phyloP scores from a whole-genome alignment of 2,329 filamentous ascomycete species.

The Drechmeria coniospora region DNA sequence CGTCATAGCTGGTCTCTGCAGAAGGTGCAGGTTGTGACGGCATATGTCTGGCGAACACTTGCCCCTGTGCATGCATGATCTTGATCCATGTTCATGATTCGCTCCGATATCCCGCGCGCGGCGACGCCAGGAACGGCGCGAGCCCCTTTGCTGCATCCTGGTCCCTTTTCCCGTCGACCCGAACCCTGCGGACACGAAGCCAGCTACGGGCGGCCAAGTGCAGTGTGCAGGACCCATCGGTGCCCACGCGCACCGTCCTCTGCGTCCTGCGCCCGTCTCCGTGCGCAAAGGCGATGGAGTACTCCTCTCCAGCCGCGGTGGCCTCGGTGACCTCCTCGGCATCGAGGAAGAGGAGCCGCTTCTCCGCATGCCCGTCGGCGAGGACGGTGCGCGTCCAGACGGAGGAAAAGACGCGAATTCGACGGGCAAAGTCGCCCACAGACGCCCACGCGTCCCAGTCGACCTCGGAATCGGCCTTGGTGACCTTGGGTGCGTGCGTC shows the following conservation, averaged over 20 bases:
- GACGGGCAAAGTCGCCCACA: slow-evolving; percentile 36
- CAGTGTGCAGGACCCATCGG: too few species aligned
- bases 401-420: slow-evolving; percentile 44
- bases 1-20: too few species aligned
- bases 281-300: slow-evolving; percentile 8
- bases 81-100: neutral
- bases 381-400: slow-evolving; percentile 41
- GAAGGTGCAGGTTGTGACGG: too few species aligned
- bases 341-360: slow-evolving; percentile 25
- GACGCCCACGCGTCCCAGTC: slow-evolving; percentile 38
- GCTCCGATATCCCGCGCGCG: neutral
- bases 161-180: slow-evolving; percentile 17
- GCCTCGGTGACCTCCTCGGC: slow-evolving; percentile 9
- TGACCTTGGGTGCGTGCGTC: slow-evolving; percentile 58
- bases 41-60: too few species aligned
- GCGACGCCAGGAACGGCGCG: slow-evolving; percentile 5
- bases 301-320: slow-evolving; percentile 1
- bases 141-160: slow-evolving; percentile 11
- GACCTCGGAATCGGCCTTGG: slow-evolving; percentile 45
- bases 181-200: slow-evolving; percentile 15
- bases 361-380: slow-evolving; percentile 9
- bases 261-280: neutral
- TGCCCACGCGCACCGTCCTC: too few species aligned
- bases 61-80: too few species aligned
- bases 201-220: slow-evolving; percentile 3